Evolutionary conservation across 441 rosid genomes (phyloP), one percentile per base, ranked within the genome.

Genomic region (Populus hybrid): DNA sequence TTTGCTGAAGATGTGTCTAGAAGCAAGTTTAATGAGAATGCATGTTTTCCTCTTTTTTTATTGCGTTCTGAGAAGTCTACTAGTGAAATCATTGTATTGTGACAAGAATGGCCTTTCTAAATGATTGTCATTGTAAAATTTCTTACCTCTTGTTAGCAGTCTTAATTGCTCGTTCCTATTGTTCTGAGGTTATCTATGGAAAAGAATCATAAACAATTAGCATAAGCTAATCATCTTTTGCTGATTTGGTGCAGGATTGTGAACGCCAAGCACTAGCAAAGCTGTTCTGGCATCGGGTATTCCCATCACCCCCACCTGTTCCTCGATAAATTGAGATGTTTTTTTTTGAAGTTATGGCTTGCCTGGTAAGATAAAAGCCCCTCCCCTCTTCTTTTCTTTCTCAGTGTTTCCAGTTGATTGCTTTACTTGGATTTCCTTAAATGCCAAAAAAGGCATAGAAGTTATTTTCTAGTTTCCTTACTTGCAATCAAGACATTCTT

Each of bases 251-350:
- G 77, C 90, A 94, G 98, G 98, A 91, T 78, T 93, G 98, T 87
- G 92, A 95, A 80, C 93, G 98, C 76, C 86, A 94, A 82, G 84
- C 94, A n/a, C 72, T 93, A 50, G 87, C 89, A 46, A 95, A 90
- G 84, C 83, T 88, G 24, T 91, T 90, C 81, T 90, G 80, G 76
- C 98, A 95, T 74, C 90, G 96, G 76, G 84, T 64, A 46, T 76
- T 78, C 78, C 79, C 82, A 79, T 79, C 85, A 30, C 79, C 84
- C 50, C 80, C 89, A 38, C 79, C 78, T 50, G 80, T 65, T 76
- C 83, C 87, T 79, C 84, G 83, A 90, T 71, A n/a, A 30, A 69
- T 76, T 42, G 46, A 36, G 72, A 4, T 64, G 2, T 30, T 30
- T 53, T n/a, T 9, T 63, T 73, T 75, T 46, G 65, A 46, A 64